Evolutionary conservation across 495 filamentous ascomycete genomes (phyloP), one percentile per base, ranked within the genome.

Genomic region (Hyphodiscus hymeniophilus): DNA sequence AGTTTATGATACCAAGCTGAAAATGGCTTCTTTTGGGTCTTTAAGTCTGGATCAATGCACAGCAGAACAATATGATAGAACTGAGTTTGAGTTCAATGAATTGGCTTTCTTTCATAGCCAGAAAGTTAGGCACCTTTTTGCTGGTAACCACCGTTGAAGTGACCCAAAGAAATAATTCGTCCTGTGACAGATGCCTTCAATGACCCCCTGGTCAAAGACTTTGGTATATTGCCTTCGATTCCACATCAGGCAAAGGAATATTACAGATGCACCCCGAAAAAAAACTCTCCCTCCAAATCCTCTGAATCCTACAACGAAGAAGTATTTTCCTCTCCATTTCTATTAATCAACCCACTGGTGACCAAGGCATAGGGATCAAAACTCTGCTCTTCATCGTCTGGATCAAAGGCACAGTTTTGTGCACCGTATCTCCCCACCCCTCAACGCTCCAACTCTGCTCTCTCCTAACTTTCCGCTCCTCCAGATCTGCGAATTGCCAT

Each of bases 341-440:
- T 33, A 3, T 21, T n/a, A 43, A 30, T 50, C 69, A 94, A 51
- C 84, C 84, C 42, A 97, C 88, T 6, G 92, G 89, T 55, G 85
- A 91, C 92, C 92, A 98, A 7, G 88, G 83, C 85, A 95, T 87
- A 3, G 94, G 89, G 47, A 97, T 84, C 59, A 98, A 63, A 59
- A 98, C 89, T 61, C 85, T 74, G 62, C 86, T 92, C 74, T 90
- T 85, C 92, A 98, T 98, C 46, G 70, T 82, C 73, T 94, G 89
- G 60, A 98, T 98, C 43, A 98, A 73, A 16, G 92, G 92, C 33
- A 98, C 94, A 1, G 92, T 98, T 75, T 94, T 95, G 70, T 98
- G 92, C 30, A 98, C 92, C 30, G 92, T 98, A 58, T 96, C 89
- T 12, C 88, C 88, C 92, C 92, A 98, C 15, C 92, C 94, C 51